Evolutionary conservation across 345 rosid genomes (phyloP), one percentile per base, ranked within the genome.

Genomic region (Odontarrhena argentea): DNA sequence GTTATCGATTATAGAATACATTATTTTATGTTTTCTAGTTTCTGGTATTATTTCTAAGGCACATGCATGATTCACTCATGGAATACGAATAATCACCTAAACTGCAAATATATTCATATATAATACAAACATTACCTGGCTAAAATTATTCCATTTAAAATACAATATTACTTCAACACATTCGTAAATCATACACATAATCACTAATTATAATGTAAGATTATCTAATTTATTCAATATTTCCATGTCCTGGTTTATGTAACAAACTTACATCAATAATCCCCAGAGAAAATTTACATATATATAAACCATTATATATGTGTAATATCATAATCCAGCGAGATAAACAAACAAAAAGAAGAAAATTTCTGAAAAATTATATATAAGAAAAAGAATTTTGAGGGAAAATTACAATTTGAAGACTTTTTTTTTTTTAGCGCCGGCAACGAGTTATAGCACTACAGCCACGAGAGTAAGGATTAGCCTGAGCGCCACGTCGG

Each of bases 391-490:
- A 74, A 54, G 24, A 61, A 68, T 50, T 11, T 28, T 10, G 66
- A 67, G 61, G 51, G 53, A 24, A 14, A 40, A 34, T 35, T 35
- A 56, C 49, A 24, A 18, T 34, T 0, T 0, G 11, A 1, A 36
- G 46, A 65, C 22, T 18, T 18, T 18, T 18, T 18, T 18, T 18
- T 76, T 38, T 76, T 47, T 30, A 87, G 60, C 84, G 63, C 68
- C 97, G 78, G 86, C 98, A 93, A 46, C 89, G 86, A 54, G 97
- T 78, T 64, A 93, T 90, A 68, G 67, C 61, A 66, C 83, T 86
- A 81, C 98, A 93, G 9, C 89, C 96, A 32, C 94, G 96, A 36
- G 77, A 36, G 77, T 93, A 93, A 26, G 96, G 98, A 35, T 93
- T 93, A 9, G 94, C 97, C 55, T 74, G 84, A 10, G 74, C 91